Conservation (phyloP, 768 basidiomycete genomes). For the Vishniacozyma victoriae region DNA sequence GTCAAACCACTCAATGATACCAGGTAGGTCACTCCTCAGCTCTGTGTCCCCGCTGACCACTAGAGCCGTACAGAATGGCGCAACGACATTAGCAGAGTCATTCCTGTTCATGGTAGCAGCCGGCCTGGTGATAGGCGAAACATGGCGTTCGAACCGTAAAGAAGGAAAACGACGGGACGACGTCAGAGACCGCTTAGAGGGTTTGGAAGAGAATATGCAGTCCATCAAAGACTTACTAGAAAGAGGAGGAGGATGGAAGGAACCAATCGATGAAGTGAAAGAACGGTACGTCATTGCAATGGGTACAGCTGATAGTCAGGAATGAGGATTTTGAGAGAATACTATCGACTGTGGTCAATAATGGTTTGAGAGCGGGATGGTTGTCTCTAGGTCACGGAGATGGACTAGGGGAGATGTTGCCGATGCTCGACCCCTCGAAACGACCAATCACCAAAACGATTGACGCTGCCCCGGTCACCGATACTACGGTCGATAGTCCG, state of each 20-base stretch:
- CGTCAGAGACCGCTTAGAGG: constrained; percentile 31
- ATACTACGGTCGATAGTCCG: too few species aligned
- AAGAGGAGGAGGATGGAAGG: constrained; percentile 7
- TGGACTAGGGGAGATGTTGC: constrained; percentile 8
- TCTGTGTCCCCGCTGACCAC: neutral
- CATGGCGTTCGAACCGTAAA: constrained; percentile 33
- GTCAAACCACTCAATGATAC: constrained; percentile 46
- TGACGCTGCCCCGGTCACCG: too few species aligned
- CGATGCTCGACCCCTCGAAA: constrained; percentile 10
- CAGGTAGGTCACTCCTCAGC: constrained; percentile 22
- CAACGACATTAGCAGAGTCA: constrained; percentile 42
- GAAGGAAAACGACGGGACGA: constrained; percentile 37
- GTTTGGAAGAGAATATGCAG: constrained; percentile 26
- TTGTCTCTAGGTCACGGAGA: constrained; percentile 29
- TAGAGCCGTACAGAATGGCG: constrained; percentile 46
- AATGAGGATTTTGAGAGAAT: constrained; percentile 27
- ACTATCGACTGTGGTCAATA: constrained; percentile 31
- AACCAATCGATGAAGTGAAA: constrained; percentile 13
- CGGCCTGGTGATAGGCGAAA: constrained; percentile 41
- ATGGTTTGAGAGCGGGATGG: constrained; percentile 35
- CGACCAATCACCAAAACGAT: too few species aligned
- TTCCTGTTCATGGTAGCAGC: constrained; percentile 45
- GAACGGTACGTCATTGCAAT: constrained; percentile 23
- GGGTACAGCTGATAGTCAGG: constrained; percentile 11
- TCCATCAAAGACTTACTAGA: constrained; percentile 11